These are phyloP conservation scores for Hortaea sp. DNA, from an alignment of 2,329 filamentous ascomycete species.

Conservation along the genomic window DNA sequence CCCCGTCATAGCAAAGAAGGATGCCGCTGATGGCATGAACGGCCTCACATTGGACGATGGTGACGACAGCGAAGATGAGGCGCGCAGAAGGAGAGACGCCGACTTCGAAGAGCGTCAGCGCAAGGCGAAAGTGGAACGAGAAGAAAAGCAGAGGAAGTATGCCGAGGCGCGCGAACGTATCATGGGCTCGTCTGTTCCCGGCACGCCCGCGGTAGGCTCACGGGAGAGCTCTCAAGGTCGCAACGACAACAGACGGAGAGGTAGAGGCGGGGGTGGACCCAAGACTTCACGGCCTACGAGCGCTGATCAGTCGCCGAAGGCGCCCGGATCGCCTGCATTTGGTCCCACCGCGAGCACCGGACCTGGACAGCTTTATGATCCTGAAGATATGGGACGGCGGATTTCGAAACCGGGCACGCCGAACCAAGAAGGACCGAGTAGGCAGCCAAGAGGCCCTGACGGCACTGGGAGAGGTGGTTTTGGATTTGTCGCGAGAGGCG, in stretches of 20 bases:
- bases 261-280: constrained; percentile 22
- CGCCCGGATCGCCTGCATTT: constrained; percentile 14
- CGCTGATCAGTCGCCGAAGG: constrained; percentile 24
- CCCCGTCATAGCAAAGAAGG: constrained; percentile 50
- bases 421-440: constrained; percentile 58
- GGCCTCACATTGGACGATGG: constrained; percentile 37
- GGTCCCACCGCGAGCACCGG: constrained; percentile 23
- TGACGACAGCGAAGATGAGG: constrained; percentile 57
- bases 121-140: constrained; percentile 67
- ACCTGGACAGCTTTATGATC: constrained; percentile 61
- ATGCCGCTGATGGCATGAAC: constrained; percentile 34
- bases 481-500: constrained; percentile 60
- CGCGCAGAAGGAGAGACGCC: constrained; percentile 50
- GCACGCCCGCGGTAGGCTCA: constrained; percentile 13
- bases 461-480: constrained; percentile 66
- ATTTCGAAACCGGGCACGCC: constrained; percentile 41
- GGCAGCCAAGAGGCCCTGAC: constrained; percentile 70
- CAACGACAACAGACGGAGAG: constrained; percentile 13
- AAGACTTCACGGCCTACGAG: constrained; percentile 27
- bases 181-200: constrained; percentile 52
- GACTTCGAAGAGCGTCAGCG: constrained; percentile 68
- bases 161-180: constrained; percentile 81
- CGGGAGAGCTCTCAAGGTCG: constrained; percentile 22
- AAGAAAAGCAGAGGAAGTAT: constrained; percentile 85
- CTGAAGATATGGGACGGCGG: constrained; percentile 48